Conservation (phyloP, 257 asterid species). For the Misopates orontium region DNA sequence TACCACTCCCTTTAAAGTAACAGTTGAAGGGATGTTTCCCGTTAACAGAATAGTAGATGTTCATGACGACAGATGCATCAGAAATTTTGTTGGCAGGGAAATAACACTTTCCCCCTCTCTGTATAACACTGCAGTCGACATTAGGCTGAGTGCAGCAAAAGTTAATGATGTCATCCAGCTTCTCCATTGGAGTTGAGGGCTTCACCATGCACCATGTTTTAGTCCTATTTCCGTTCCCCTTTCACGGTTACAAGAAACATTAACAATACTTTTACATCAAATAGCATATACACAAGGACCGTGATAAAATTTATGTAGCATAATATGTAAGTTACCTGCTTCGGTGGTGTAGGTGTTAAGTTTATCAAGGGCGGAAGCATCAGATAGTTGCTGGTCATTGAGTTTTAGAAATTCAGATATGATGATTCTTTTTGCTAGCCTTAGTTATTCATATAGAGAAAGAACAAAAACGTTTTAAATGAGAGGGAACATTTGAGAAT, state of each 20-base stretch:
- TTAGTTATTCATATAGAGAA: not conserved
- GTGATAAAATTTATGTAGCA: not conserved
- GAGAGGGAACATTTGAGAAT: not conserved
- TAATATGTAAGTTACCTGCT: slow-evolving; percentile 9
- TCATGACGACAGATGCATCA: slow-evolving; percentile 43
- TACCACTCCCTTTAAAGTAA: slow-evolving; percentile 27
- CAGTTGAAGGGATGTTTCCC: slow-evolving; percentile 23
- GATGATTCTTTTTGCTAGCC: not conserved
- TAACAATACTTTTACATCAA: not conserved
- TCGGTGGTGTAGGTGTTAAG: not conserved
- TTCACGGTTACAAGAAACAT: not conserved
- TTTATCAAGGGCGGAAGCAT: not conserved
- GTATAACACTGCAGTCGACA: slow-evolving; percentile 34
- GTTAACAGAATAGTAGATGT: slow-evolving; percentile 29
- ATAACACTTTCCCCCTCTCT: slow-evolving; percentile 31
- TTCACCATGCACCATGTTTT: slow-evolving; percentile 42
- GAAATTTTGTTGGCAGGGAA: slow-evolving; percentile 34
- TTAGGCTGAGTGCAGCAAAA: slow-evolving; percentile 31
- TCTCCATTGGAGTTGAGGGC: slow-evolving; percentile 33
- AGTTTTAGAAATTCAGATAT: not conserved
- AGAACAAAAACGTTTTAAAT: not conserved
- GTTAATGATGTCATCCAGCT: slow-evolving; percentile 29
- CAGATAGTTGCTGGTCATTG: not conserved
- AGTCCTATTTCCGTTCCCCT: not conserved
- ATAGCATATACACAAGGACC: not conserved